Conservation (phyloP, 495 filamentous ascomycete species). For the Diplogelasinospora grovesii region DNA sequence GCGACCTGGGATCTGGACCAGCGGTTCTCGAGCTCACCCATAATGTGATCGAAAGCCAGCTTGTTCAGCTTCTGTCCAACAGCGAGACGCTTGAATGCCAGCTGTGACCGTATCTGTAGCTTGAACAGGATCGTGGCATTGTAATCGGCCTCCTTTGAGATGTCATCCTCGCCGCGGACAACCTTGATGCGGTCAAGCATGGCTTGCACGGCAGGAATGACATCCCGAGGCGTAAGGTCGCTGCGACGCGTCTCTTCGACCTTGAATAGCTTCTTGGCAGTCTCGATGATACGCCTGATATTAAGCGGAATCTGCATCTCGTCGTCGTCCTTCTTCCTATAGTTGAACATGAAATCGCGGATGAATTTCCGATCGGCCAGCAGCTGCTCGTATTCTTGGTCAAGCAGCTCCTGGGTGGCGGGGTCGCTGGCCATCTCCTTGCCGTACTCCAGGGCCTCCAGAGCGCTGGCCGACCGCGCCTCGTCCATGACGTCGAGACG, state of each 20-base stretch:
- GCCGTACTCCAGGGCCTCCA: slow-evolving; percentile 77
- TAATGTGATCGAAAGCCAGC: slow-evolving; percentile 83
- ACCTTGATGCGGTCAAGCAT: slow-evolving; percentile 71
- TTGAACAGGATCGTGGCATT: slow-evolving; percentile 89
- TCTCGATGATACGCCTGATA: slow-evolving; percentile 81
- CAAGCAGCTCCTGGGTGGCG: slow-evolving; percentile 73
- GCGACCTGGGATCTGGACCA: slow-evolving; percentile 75
- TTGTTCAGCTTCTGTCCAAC: slow-evolving; percentile 79
- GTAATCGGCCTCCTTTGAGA: slow-evolving; percentile 79
- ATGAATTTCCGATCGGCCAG: slow-evolving; percentile 66
- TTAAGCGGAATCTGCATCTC: slow-evolving; percentile 89
- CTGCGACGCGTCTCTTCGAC: slow-evolving; percentile 78
- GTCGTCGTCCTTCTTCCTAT: slow-evolving; percentile 59
- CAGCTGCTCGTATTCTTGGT: slow-evolving; percentile 82
- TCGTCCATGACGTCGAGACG: slow-evolving; percentile 92
- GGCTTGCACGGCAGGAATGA: slow-evolving; percentile 71
- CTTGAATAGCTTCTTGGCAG: slow-evolving; percentile 80
- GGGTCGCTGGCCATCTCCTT: slow-evolving; percentile 82
- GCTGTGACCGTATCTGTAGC: slow-evolving; percentile 76
- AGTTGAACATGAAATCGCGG: slow-evolving; percentile 44
- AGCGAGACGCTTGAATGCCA: slow-evolving; percentile 88
- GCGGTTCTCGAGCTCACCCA: slow-evolving; percentile 83
- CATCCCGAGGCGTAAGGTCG: slow-evolving; percentile 83
- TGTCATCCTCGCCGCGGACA: slow-evolving; percentile 73
- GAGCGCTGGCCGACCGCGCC: slow-evolving; percentile 45